A percentile compares a stretch with the other conserved stretches of the same genome.
These are phyloP conservation scores for Ganoderma lingzhi DNA, from an alignment of 1,284 basidiomycete genomes.

Conservation along the genomic window DNA sequence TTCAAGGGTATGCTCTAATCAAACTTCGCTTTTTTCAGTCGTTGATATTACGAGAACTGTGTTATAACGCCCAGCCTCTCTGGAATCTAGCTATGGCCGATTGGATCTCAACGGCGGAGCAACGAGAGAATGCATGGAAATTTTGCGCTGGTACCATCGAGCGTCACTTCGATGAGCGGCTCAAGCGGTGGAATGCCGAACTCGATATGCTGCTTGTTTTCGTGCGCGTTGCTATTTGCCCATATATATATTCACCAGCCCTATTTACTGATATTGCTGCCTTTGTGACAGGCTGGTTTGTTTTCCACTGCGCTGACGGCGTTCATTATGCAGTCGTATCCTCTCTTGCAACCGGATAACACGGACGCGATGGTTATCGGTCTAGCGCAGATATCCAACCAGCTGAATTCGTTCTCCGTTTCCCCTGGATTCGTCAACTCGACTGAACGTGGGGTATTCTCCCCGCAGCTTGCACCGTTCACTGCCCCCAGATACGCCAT, in stretches of 20 bases:
- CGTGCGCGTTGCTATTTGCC: conserved; percentile 11
- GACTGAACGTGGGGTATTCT: conserved; percentile 11
- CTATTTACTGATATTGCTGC: background rate
- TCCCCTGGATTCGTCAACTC: conserved; percentile 16
- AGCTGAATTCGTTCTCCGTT: conserved; percentile 15
- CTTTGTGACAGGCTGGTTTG: conserved; percentile 19
- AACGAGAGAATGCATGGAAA: conserved; percentile 25
- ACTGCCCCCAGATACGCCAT: conserved; percentile 20
- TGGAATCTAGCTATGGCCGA: background rate
- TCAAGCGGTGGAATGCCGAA: conserved; percentile 27
- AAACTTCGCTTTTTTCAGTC: background rate
- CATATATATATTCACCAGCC: background rate
- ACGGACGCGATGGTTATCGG: conserved; percentile 19
- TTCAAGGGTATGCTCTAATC: background rate
- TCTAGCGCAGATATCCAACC: conserved; percentile 19
- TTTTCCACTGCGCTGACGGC: conserved; percentile 28
- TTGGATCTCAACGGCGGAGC: conserved; percentile 17
- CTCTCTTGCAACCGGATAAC: conserved; percentile 24
- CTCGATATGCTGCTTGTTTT: conserved; percentile 32
- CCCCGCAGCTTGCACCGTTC: background rate
- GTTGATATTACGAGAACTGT: background rate
- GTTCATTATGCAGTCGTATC: conserved; percentile 28
- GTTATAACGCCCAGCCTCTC: background rate
- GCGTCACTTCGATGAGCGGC: conserved; percentile 22
- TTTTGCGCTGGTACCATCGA: conserved; percentile 24